Evolutionary conservation across 441 rosid species (phyloP), one percentile per base, ranked within the genome.

Genomic region (Croton laevigatus): DNA sequence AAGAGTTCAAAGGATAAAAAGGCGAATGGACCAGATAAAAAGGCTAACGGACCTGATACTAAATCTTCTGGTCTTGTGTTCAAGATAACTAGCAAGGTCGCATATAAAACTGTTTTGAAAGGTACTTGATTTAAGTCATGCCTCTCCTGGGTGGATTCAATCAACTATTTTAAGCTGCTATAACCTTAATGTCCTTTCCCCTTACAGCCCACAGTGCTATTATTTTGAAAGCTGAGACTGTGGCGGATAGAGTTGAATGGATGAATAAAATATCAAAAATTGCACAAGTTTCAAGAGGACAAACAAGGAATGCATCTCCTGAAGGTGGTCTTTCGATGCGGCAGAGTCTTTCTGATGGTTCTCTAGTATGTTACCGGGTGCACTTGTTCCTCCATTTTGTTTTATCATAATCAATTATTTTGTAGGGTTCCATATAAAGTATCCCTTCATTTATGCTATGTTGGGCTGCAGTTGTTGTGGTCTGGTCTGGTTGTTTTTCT

Each of bases 271-370:
- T 91, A 82, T 80, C 82, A 42, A 91, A 85, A 76, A 82, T 91
- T 78, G 83, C 80, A 54, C 87, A 81, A 59, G 71, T 91, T 48
- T 71, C 77, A 62, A 84, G 78, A 78, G 93, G 89, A 62, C 87
- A 77, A 76, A 78, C 80, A 20, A 85, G 72, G 75, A 80, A 79
- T 34, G 84, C 70, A n/a, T 72, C 85, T 11, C 52, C 75, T 53
- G 80, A 75, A 73, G 85, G 82, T 22, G 79, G 80, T 70, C 77
- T 60, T 80, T 70, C 84, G 63, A 79, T 93, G 87, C 84, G 96
- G 66, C 99, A 96, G 32, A 91, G 98, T 78, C 89, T 82, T 78
- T 96, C 99, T 40, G 99, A 96, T 71, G 99, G 98, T 81, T 96
- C 99, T 61, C 89, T 96, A 72, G 99, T 96, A 78, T 84, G 99